Conservation (phyloP, 257 asterid species). For the Capsicum chinense region DNA sequence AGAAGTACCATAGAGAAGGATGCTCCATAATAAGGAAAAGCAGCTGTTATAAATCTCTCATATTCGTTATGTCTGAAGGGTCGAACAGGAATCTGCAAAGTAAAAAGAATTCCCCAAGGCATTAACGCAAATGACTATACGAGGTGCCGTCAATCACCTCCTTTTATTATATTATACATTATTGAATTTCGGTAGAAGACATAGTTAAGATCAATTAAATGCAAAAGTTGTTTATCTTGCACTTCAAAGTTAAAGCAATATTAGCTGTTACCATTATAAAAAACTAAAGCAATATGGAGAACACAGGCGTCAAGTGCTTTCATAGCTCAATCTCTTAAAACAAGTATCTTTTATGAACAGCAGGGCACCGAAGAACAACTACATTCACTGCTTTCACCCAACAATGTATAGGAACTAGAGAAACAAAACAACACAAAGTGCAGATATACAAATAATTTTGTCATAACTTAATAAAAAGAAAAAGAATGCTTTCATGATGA, state of each 20-base stretch:
- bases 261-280: neutral
- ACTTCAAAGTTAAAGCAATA: conserved; percentile 15
- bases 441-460: neutral
- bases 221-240: neutral
- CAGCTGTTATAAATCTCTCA: conserved; percentile 84
- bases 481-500: neutral
- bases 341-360: neutral
- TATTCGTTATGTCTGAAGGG: conserved; percentile 94
- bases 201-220: neutral
- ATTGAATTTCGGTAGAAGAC: neutral
- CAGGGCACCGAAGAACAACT: neutral
- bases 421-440: neutral
- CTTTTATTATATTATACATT: neutral
- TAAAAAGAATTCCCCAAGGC: neutral
- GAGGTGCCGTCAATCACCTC: neutral
- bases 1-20: conserved; percentile 75
- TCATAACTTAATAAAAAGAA: neutral
- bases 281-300: neutral
- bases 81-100: conserved; percentile 88
- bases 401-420: neutral
- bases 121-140: conserved; percentile 24
- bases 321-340: neutral
- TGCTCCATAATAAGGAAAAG: conserved; percentile 88
- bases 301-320: neutral
- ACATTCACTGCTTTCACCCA: conserved; percentile 11